Conservation (phyloP, 2,329 filamentous ascomycete species). For the Teratosphaeriaceae sp. region DNA sequence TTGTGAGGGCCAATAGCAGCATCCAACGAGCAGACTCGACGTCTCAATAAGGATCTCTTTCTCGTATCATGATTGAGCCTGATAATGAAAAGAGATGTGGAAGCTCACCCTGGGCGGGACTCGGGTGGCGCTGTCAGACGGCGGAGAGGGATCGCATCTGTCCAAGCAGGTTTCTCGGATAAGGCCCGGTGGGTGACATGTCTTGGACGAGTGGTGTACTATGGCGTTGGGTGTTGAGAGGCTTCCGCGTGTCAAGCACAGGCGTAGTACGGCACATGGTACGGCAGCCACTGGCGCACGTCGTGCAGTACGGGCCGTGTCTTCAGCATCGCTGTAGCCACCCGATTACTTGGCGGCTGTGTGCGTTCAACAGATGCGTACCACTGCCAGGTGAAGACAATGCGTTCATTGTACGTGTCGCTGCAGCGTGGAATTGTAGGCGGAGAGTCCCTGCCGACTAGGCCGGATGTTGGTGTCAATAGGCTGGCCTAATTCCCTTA, state of each 20-base stretch:
- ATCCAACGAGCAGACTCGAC: not conserved
- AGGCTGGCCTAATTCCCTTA: too few relatives aligned
- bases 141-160: not conserved
- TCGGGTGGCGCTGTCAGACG: constrained; percentile 1
- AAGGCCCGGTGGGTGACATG: not conserved
- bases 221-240: too few relatives aligned
- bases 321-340: not conserved
- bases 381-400: constrained; percentile 1
- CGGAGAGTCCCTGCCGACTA: not conserved
- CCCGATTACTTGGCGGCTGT: not conserved
- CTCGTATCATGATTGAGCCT: not conserved
- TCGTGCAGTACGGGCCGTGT: not conserved
- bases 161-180: not conserved
- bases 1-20: not conserved
- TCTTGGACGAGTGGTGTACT: not conserved
- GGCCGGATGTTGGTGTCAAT: constrained; percentile 2
- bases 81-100: constrained; percentile 1
- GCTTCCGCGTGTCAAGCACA: too few relatives aligned
- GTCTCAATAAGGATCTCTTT: constrained; percentile 1
- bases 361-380: constrained; percentile 1
- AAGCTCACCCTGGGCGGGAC: not conserved
- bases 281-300: not conserved
- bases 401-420: constrained; percentile 1
- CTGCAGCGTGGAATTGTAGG: not conserved
- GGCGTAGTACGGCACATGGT: constrained; percentile 1